Evolutionary conservation across 306 rosid genomes (phyloP).

Genomic region (Morella rubra): DNA sequence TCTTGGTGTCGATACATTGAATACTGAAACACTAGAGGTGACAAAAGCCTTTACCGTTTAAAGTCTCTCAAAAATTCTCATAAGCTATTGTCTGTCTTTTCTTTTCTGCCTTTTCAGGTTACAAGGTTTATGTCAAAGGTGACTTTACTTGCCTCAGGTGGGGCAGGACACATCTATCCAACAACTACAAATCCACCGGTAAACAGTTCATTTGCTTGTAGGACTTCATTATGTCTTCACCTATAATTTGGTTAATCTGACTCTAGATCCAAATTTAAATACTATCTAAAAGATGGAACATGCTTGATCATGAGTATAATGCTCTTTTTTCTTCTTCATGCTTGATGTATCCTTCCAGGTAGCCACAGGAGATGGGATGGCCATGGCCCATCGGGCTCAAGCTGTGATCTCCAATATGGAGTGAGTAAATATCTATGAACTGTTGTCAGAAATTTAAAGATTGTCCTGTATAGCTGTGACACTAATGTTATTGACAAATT

Average conservation of each 20-base stretch:
- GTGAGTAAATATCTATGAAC: constrained; percentile 46
- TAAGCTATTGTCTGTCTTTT: constrained; percentile 21
- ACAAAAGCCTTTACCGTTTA: constrained; percentile 23
- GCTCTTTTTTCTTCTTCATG: constrained; percentile 21
- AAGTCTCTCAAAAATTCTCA: neutral
- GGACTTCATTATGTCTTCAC: neutral
- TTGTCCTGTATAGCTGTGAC: constrained; percentile 13
- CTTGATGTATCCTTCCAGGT: constrained; percentile 47
- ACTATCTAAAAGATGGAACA: neutral
- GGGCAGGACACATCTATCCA: constrained; percentile 97
- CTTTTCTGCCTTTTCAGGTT: constrained; percentile 60
- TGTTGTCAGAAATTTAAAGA: constrained; percentile 13
- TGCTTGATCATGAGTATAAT: constrained; percentile 7
- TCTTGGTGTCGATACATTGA: constrained; percentile 83
- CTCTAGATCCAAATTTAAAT: neutral
- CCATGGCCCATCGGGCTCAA: constrained; percentile 97
- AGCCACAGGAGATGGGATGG: constrained; percentile 95
- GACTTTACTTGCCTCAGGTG: constrained; percentile 93
- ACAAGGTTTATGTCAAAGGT: constrained; percentile 86
- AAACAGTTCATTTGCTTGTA: constrained; percentile 11
- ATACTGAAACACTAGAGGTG: constrained; percentile 77
- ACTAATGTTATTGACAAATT: neutral
- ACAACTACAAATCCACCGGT: constrained; percentile 95
- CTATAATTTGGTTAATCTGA: neutral
- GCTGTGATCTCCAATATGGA: constrained; percentile 98